Conservation (phyloP, 108 stramenopile species). For the Pelagomonas calceolata region DNA sequence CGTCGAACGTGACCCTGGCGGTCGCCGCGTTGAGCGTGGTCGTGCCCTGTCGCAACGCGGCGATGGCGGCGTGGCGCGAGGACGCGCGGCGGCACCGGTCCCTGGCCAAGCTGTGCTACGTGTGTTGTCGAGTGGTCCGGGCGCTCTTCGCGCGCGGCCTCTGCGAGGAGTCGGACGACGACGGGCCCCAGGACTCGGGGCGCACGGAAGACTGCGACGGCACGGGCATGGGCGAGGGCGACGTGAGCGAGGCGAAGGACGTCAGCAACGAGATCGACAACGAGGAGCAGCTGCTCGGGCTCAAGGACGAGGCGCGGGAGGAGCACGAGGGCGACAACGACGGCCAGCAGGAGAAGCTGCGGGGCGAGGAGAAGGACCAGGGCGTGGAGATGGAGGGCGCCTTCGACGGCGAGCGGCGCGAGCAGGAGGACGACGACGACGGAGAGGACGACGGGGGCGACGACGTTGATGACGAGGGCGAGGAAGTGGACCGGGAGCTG, state of each 20-base stretch:
- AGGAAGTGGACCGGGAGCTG: constrained; percentile 17
- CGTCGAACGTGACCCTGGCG: too few species aligned
- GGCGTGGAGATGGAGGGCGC: constrained; percentile 63
- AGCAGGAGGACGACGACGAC: constrained; percentile 86
- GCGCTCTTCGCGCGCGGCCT: constrained; percentile 77
- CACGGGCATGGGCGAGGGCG: constrained; percentile 98
- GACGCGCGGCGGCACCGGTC: constrained; percentile 28
- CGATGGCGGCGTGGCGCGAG: not conserved
- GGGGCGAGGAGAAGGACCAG: constrained; percentile 88
- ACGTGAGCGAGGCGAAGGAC: constrained; percentile 67
- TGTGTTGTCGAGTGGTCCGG: constrained; percentile 74
- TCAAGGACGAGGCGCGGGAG: constrained; percentile 63
- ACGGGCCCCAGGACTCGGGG: too few species aligned
- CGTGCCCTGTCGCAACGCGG: not conserved
- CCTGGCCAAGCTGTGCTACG: constrained; percentile 67
- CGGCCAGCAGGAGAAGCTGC: constrained; percentile 70
- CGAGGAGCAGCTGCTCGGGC: constrained; percentile 89
- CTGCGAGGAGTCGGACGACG: constrained; percentile 67
- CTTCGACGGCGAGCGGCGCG: constrained; percentile 91
- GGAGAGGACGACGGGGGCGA: constrained; percentile 34
- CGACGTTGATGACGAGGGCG: constrained; percentile 28
- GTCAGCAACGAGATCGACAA: constrained; percentile 93
- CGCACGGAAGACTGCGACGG: constrained; percentile 72
- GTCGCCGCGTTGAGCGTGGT: not conserved
- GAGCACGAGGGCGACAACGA: constrained; percentile 35